phyloP scores from a whole-genome alignment of 2,329 filamentous ascomycete species.

The Fusarium nygamai region DNA sequence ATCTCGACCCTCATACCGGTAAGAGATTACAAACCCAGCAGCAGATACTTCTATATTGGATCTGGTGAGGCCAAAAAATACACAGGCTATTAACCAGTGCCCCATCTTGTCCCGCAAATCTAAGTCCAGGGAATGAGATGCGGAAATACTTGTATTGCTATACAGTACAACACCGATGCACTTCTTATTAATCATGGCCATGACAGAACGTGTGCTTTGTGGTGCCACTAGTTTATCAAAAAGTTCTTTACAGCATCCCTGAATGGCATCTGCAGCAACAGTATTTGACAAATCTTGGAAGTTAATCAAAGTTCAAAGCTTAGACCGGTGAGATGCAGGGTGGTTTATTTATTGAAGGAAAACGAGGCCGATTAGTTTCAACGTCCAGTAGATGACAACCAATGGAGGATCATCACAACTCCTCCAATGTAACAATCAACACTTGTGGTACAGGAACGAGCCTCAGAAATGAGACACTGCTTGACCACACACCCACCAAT shows the following conservation, averaged over 20 bases:
- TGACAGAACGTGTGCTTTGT: slow-evolving; percentile 23
- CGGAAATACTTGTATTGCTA: neutral
- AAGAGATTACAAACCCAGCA: neutral
- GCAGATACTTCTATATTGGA: neutral
- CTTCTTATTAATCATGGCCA: slow-evolving; percentile 13
- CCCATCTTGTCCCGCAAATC: slow-evolving; percentile 27
- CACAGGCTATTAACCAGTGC: neutral
- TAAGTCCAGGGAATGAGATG: slow-evolving; percentile 14
- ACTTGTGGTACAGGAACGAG: slow-evolving; percentile 3
- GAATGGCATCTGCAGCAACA: neutral
- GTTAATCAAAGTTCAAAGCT: neutral
- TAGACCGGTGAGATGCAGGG: neutral
- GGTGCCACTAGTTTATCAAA: slow-evolving; percentile 32
- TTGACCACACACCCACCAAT: neutral
- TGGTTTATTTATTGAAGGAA: neutral
- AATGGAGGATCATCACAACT: neutral
- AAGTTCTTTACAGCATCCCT: slow-evolving; percentile 26
- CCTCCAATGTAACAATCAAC: neutral
- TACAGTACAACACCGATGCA: neutral
- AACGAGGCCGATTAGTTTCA: neutral
- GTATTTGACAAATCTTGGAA: neutral
- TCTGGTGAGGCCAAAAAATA: neutral
- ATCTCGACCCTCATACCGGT: neutral
- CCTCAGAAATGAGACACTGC: slow-evolving; percentile 18
- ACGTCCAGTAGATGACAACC: neutral